Conservation (phyloP, 108 stramenopile genomes). For the Thalassiosira profunda region DNA sequence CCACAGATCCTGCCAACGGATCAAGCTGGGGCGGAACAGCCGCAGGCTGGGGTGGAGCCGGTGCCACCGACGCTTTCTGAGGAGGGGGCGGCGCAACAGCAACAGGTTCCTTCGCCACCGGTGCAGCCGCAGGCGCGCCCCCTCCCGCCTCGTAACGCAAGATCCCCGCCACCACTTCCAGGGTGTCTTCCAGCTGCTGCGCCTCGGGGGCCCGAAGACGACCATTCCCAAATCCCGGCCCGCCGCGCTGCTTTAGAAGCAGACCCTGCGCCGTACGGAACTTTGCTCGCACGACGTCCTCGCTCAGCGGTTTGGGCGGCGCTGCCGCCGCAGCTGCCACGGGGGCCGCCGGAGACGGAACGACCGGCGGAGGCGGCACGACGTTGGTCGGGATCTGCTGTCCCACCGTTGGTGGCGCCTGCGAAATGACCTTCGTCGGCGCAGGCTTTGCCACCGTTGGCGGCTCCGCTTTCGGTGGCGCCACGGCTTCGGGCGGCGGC, state of each 20-base stretch:
- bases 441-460: background rate
- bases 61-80: background rate
- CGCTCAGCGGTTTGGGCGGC: conserved; percentile 14
- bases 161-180: conserved; percentile 49
- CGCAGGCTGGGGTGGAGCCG: conserved; percentile 15
- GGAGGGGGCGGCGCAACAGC: background rate
- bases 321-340: conserved; percentile 11
- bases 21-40: conserved; percentile 9
- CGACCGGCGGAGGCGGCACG: conserved; percentile 1
- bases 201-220: conserved; percentile 67
- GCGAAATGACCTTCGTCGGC: background rate
- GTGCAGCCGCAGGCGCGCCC: background rate
- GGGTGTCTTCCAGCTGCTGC: conserved; percentile 48
- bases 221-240: conserved; percentile 85
- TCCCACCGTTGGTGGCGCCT: background rate
- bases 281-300: conserved; percentile 54
- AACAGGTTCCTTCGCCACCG: conserved; percentile 2
- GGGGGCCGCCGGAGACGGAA: background rate
- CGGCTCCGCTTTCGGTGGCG: background rate
- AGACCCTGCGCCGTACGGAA: conserved; percentile 82
- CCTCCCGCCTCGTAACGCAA: conserved; percentile 50
- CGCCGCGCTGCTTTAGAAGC: conserved; percentile 87
- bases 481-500: background rate
- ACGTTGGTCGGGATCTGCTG: conserved; percentile 3
- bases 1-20: conserved; percentile 61